Evolutionary conservation across 768 basidiomycete genomes (phyloP), one percentile per base, ranked within the genome.

Genomic region (Naematelia encephala): DNA sequence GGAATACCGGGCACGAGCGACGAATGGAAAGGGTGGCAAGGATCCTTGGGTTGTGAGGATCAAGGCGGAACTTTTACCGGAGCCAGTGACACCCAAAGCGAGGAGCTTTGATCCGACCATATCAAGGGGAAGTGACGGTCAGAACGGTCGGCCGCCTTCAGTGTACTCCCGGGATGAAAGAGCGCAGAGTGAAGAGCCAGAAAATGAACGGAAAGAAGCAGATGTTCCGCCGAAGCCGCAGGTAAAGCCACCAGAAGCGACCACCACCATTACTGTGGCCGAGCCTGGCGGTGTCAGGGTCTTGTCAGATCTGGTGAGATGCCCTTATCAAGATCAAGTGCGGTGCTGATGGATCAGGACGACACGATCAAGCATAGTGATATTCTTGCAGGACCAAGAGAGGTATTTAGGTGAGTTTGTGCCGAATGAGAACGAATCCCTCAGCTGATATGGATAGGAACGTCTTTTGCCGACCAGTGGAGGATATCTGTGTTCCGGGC

Each of bases 341-440:
- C 50, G n/a, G 16, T 34, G 42, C 59, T 63, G 56, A 63, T 50
- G 14, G 16, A 13, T 23, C 53, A 68, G 66, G 66, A 97, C 70
- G 93, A 97, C 77, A 97, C 93, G 0, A 82, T 96, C 57, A 93
- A 93, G 70, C 71, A 82, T 23, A 87, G 91, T 0, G 85, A 87
- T 47, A 82, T 99, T n/a, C 69, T 87, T 4, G 80, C 81, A 2
- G 94, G 94, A 0, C 86, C 90, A 0, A 82, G 91, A 43, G 81
- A 86, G 0, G 86, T 90, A 2, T 96, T 97, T 75, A 82, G 86
- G 56, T 74, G 25, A 53, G 69, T 44, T 21, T 13, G 21, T 39
- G 4, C 19, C 51, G 30, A n/a, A 26, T 10, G 22, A 19, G 45
- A 19, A 43, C 21, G 26, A 14, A 13, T 14, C 28, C 34, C 27